Percentiles rank a stretch among this genome's conserved stretches.
Evolutionary conservation across 768 basidiomycete species (phyloP).

Genomic region (Kondoa malvinella): DNA sequence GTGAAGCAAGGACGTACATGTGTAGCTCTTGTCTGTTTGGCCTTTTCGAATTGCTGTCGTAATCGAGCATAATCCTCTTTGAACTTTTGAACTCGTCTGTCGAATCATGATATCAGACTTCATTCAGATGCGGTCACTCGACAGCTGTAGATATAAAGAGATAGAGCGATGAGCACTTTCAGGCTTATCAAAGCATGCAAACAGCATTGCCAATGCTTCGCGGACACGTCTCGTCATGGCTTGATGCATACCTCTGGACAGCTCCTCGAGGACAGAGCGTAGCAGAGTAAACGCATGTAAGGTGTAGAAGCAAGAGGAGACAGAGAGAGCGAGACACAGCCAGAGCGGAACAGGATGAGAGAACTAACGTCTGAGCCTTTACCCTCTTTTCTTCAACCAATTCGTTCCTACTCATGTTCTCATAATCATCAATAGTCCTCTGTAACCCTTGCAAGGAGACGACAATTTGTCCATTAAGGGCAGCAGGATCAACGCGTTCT

Average conservation of each 20-base stretch:
- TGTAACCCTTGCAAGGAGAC: constrained; percentile 92
- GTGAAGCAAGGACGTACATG: constrained; percentile 5
- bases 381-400: constrained; percentile 92
- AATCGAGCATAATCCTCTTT: constrained; percentile 70
- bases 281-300: too few species aligned
- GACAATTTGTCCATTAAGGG: constrained; percentile 72
- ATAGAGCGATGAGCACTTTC: too few species aligned
- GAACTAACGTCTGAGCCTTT: constrained; percentile 69
- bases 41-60: constrained; percentile 58
- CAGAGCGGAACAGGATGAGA: neutral
- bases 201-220: too few species aligned
- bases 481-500: constrained; percentile 24
- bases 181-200: too few species aligned
- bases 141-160: too few species aligned
- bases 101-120: too few species aligned
- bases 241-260: too few species aligned
- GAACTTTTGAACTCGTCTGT: constrained; percentile 82
- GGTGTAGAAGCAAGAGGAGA: neutral
- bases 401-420: constrained; percentile 88
- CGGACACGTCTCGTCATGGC: too few species aligned
- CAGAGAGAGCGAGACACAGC: neutral
- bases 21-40: constrained; percentile 36
- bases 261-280: too few species aligned
- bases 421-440: constrained; percentile 89
- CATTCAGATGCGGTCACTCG: too few species aligned